A percentile compares a stretch with the other conserved stretches of the same genome.
Conservation (phyloP, 768 basidiomycete species). For the Termitomyces sp. region DNA sequence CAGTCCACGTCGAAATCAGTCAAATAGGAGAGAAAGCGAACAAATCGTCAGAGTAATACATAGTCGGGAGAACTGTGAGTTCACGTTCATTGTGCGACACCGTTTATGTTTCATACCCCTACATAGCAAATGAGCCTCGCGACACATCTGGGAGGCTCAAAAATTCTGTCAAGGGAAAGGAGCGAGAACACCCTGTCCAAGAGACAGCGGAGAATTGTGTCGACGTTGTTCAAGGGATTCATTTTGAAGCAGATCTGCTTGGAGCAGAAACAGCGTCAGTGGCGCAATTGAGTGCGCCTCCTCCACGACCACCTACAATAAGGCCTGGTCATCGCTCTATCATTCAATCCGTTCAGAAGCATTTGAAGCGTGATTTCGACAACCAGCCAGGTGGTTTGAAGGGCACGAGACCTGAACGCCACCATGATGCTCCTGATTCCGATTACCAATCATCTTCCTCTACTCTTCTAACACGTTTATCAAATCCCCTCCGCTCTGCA, state of each 20-base stretch:
- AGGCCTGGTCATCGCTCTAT: slow-evolving; percentile 32
- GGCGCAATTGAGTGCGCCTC: slow-evolving; percentile 1
- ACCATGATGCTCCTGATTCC: neutral
- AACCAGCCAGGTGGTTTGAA: neutral
- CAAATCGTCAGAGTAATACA: neutral
- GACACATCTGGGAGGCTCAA: neutral
- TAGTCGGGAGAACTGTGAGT: neutral
- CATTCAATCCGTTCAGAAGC: slow-evolving; percentile 44
- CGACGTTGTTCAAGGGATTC: neutral
- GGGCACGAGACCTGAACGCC: neutral
- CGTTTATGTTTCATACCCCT: neutral
- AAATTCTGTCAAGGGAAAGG: slow-evolving; percentile 5
- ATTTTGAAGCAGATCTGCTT: neutral
- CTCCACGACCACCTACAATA: neutral
- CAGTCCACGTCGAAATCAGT: neutral
- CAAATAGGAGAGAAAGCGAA: neutral
- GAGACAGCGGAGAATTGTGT: neutral
- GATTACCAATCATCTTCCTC: neutral
- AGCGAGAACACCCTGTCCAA: neutral
- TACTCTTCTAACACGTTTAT: slow-evolving; percentile 25
- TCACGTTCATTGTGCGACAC: neutral
- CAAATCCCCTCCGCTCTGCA: slow-evolving; percentile 11
- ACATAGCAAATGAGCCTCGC: neutral
- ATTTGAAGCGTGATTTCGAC: slow-evolving; percentile 27
- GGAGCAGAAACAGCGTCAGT: neutral